These are phyloP conservation scores for Leccinum imitatum DNA, from an alignment of 768 basidiomycete genomes.

Conservation along the genomic window DNA sequence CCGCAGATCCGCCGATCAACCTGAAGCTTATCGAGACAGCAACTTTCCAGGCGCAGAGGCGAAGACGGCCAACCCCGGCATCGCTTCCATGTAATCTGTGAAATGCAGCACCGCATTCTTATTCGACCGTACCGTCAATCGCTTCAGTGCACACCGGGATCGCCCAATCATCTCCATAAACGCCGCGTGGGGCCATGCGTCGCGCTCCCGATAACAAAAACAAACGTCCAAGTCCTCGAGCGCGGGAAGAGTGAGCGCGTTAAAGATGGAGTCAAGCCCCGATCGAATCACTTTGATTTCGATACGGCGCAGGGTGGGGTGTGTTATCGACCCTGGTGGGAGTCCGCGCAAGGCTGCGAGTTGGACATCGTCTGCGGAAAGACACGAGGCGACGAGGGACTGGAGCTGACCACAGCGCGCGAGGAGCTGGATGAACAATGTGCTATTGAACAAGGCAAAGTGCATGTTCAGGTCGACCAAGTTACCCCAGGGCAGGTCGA, in stretches of 20 bases:
- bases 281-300: constrained; percentile 32
- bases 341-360: constrained; percentile 9
- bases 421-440: constrained; percentile 25
- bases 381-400: constrained; percentile 23
- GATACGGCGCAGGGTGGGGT: constrained; percentile 21
- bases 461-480: constrained; percentile 29
- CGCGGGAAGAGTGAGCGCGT: constrained; percentile 23
- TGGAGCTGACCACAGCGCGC: constrained; percentile 21
- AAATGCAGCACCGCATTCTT: constrained; percentile 20
- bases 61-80: constrained; percentile 23
- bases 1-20: neutral
- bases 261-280: constrained; percentile 23
- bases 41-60: constrained; percentile 7
- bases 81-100: constrained; percentile 20
- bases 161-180: constrained; percentile 26
- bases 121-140: constrained; percentile 27
- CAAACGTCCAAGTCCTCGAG: constrained; percentile 34
- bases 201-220: constrained; percentile 31
- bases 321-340: constrained; percentile 15
- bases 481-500: constrained; percentile 29
- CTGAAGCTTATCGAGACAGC: neutral
- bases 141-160: constrained; percentile 25
- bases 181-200: constrained; percentile 28
- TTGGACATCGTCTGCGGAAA: constrained; percentile 23
- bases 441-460: constrained; percentile 26